phyloP scores from a whole-genome alignment of 768 basidiomycete species.

The Russula compacta region DNA sequence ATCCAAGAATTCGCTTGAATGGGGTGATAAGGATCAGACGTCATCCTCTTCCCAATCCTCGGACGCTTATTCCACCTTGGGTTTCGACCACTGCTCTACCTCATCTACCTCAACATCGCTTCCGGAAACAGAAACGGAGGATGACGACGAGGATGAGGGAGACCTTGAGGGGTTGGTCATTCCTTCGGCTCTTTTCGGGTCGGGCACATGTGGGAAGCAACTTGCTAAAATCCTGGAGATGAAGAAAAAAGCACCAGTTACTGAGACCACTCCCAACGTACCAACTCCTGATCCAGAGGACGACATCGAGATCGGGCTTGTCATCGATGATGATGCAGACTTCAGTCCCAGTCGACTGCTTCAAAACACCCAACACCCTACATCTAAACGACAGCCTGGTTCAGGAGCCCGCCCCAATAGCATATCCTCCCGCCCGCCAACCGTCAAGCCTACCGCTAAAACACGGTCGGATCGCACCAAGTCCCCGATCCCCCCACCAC shows the following conservation, averaged over 20 bases:
- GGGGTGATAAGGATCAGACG: constrained; percentile 78
- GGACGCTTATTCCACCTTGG: constrained; percentile 73
- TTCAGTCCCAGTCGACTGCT: constrained; percentile 71
- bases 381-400: constrained; percentile 26
- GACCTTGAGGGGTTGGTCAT: constrained; percentile 77
- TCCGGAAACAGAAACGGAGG: constrained; percentile 64
- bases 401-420: constrained; percentile 48
- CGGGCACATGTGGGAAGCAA: constrained; percentile 47
- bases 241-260: constrained; percentile 48
- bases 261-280: constrained; percentile 43
- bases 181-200: constrained; percentile 67
- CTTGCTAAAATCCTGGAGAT: constrained; percentile 43
- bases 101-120: constrained; percentile 66
- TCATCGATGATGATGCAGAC: constrained; percentile 76
- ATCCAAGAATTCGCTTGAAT: constrained; percentile 78
- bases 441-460: constrained; percentile 56
- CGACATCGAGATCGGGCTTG: constrained; percentile 77
- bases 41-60: constrained; percentile 76
- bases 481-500: constrained; percentile 61
- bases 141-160: constrained; percentile 50
- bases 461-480: constrained; percentile 56
- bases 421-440: constrained; percentile 39
- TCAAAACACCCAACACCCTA: constrained; percentile 37
- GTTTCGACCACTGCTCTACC: constrained; percentile 60
- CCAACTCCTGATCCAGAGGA: constrained; percentile 64